Evolutionary conservation across 2,329 filamentous ascomycete genomes (phyloP).

Genomic region (Colletotrichum spinosum): DNA sequence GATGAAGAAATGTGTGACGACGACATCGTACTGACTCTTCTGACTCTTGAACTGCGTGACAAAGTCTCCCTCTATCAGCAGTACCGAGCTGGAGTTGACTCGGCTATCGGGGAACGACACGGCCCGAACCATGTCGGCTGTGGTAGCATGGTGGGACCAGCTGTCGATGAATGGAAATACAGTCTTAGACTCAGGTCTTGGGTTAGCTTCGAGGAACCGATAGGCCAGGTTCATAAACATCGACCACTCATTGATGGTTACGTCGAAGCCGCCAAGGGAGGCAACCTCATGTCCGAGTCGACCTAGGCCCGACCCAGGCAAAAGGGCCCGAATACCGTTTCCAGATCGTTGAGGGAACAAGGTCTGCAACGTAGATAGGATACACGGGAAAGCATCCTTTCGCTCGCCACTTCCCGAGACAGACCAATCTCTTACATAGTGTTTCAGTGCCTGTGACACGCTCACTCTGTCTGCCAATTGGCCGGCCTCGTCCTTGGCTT

Average conservation of each 20-base stretch:
- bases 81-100: constrained; percentile 50
- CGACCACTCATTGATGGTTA: constrained; percentile 69
- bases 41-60: constrained; percentile 52
- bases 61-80: constrained; percentile 69
- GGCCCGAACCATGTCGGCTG: constrained; percentile 57
- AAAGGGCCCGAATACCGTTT: constrained; percentile 51
- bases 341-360: constrained; percentile 45
- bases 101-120: constrained; percentile 58
- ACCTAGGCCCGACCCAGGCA: constrained; percentile 66
- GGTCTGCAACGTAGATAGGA: constrained; percentile 47
- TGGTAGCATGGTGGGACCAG: constrained; percentile 67
- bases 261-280: constrained; percentile 57
- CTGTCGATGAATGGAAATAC: constrained; percentile 66
- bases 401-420: constrained; percentile 59
- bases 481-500: constrained; percentile 50
- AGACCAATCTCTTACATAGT: constrained; percentile 69
- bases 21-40: constrained; percentile 54
- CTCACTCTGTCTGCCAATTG: constrained; percentile 58
- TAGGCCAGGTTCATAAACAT: constrained; percentile 68
- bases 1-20: constrained; percentile 71
- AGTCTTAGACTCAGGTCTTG: constrained; percentile 40
- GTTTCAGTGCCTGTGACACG: constrained; percentile 65
- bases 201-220: constrained; percentile 56
- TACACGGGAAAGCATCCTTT: constrained; percentile 53
- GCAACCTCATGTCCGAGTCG: constrained; percentile 64